Conservation (phyloP, 495 filamentous ascomycete genomes). For the Tuber melanosporum region DNA sequence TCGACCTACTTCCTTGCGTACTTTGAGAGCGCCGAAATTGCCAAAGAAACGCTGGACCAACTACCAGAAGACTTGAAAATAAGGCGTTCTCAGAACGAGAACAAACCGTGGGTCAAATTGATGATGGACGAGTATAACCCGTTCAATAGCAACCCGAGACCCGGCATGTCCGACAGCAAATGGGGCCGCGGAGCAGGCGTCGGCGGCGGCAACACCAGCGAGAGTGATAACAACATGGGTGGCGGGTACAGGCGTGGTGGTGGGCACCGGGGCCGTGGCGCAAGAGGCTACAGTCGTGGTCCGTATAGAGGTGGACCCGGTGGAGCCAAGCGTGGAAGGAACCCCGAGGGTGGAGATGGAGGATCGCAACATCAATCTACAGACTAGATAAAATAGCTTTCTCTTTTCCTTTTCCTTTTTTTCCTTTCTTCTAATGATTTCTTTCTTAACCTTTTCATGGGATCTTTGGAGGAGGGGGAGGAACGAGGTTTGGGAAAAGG, state of each 20-base stretch:
- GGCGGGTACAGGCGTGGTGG: slow-evolving; percentile 13
- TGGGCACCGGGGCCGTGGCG: background rate
- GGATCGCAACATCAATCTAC: slow-evolving; percentile 22
- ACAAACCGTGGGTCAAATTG: slow-evolving; percentile 71
- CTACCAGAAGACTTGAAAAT: slow-evolving; percentile 69
- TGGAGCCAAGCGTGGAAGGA: background rate
- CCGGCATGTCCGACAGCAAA: slow-evolving; percentile 67
- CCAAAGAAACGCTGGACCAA: slow-evolving; percentile 64
- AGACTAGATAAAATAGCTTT: slow-evolving; percentile 19
- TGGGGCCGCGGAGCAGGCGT: slow-evolving; percentile 46
- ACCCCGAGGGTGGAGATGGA: slow-evolving; percentile 25
- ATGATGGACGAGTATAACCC: slow-evolving; percentile 59
- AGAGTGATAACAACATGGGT: slow-evolving; percentile 49
- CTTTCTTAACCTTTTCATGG: background rate
- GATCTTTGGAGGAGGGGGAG: slow-evolving; percentile 5
- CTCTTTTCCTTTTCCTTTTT: slow-evolving; percentile 17
- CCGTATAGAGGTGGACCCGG: slow-evolving; percentile 12
- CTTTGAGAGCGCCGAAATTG: slow-evolving; percentile 69
- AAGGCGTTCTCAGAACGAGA: slow-evolving; percentile 55
- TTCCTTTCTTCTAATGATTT: slow-evolving; percentile 17
- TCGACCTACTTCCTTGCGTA: slow-evolving; percentile 66
- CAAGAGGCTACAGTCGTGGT: slow-evolving; percentile 12
- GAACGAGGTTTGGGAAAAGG: slow-evolving; percentile 7
- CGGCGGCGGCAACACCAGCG: slow-evolving; percentile 59
- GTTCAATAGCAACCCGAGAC: slow-evolving; percentile 46